Evolutionary conservation across 2,329 filamentous ascomycete genomes (phyloP), one percentile per base, ranked within the genome.

Genomic region (Alternaria sp.): DNA sequence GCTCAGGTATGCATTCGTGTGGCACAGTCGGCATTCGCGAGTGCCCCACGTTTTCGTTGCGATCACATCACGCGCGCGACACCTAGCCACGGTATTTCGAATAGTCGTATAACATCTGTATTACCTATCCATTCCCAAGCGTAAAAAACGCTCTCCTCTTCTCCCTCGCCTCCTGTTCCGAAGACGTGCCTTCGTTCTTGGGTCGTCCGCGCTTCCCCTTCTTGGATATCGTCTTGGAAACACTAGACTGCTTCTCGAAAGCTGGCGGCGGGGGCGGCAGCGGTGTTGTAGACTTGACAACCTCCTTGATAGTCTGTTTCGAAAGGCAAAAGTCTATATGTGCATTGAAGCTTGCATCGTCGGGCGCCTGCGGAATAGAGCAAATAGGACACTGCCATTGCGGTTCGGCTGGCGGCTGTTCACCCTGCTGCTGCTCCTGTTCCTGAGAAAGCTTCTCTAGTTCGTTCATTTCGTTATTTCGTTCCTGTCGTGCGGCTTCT

Each of bases 321-420:
- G 94, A 97, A 2, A 99, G 85, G 77, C 96, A 99, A 9, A 91
- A 87, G 77, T 99, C 96, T 55, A 99, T 93, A 74, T 99, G 96
- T 60, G 91, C 88, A 70, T 99, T 99, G 81, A 98, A 97, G 0
- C 82, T 83, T 49, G 85, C 85, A 76, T 97, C 93, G 53, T 95
- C 86, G 0, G 93, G 87, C 0, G 83, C 74, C 73, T 97, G 94
- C 0, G 92, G 90, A 15, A 90, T 84, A n/a, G 83, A 81, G 78
- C 96, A 99, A 47, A 98, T 92, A 0, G 96, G 96, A 78, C 96
- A 99, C 40, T 90, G 86, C 94, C 94, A 98, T 50, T 88, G 73
- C 51, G 70, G 68, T 62, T 74, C 71, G 49, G 72, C 59, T 23
- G 63, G 32, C 9, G 62, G 32, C n/a, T 63, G 44, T 8, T 64